Conservation (phyloP, 1,284 basidiomycete genomes). For the Moesziomyces sp. region DNA sequence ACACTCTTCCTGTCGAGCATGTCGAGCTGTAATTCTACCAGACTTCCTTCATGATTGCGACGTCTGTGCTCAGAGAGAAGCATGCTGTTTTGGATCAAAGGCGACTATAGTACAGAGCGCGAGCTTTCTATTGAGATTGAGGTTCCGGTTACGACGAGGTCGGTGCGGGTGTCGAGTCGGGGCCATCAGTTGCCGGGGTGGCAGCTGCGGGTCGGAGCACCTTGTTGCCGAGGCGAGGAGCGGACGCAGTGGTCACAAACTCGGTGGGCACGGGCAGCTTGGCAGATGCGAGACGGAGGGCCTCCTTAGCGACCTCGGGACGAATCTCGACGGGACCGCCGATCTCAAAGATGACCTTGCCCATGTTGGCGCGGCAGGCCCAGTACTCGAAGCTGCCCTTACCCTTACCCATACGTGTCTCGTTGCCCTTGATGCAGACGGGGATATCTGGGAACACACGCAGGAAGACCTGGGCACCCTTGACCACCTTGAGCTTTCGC, state of each 20-base stretch:
- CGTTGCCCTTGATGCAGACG: conserved; percentile 98
- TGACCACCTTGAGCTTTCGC: conserved; percentile 88
- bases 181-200: background rate
- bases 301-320: conserved; percentile 91
- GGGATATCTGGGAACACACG: conserved; percentile 96
- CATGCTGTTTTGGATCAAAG: too few species aligned
- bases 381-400: conserved; percentile 98
- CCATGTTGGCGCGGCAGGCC: conserved; percentile 91
- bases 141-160: background rate
- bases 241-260: conserved; percentile 79
- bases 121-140: too few species aligned
- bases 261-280: conserved; percentile 91
- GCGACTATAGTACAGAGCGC: too few species aligned
- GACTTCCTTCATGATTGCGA: too few species aligned
- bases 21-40: conserved; percentile 22
- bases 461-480: conserved; percentile 87
- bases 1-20: conserved; percentile 35
- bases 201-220: conserved; percentile 25
- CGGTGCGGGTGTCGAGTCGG: background rate
- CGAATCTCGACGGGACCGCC: conserved; percentile 85
- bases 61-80: too few species aligned
- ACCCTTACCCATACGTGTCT: conserved; percentile 99
- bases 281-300: conserved; percentile 85
- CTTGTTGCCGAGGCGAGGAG: conserved; percentile 79
- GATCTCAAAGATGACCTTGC: conserved; percentile 93